These are phyloP conservation scores for Megacollybia marginata DNA, from an alignment of 768 basidiomycete species.

Conservation along the genomic window DNA sequence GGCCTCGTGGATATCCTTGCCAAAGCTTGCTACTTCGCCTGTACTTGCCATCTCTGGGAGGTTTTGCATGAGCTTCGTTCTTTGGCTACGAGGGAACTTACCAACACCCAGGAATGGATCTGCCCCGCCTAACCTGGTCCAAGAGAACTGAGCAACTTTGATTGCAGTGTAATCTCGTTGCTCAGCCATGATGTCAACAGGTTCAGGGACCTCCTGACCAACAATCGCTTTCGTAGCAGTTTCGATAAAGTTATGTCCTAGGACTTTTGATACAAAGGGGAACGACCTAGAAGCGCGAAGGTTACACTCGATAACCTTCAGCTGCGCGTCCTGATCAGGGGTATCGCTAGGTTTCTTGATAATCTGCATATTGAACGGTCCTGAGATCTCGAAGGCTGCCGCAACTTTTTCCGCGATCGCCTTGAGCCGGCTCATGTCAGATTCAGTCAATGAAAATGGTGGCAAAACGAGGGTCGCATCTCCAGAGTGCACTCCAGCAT, in stretches of 20 bases:
- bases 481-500: constrained; percentile 97
- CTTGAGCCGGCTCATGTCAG: constrained; percentile 85
- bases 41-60: constrained; percentile 92
- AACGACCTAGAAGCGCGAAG: constrained; percentile 95
- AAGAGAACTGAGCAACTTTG: constrained; percentile 98
- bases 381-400: constrained; percentile 90
- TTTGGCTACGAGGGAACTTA: constrained; percentile 30
- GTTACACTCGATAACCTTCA: constrained; percentile 99
- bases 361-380: constrained; percentile 99
- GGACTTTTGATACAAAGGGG: constrained; percentile 98
- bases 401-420: constrained; percentile 94
- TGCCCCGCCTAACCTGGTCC: constrained; percentile 93
- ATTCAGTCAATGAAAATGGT: constrained; percentile 70
- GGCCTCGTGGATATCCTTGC: constrained; percentile 88
- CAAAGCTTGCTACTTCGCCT: constrained; percentile 96
- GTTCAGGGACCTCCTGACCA: constrained; percentile 79
- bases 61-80: constrained; percentile 1
- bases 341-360: constrained; percentile 71
- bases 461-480: constrained; percentile 97
- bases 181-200: constrained; percentile 86
- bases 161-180: constrained; percentile 88
- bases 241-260: constrained; percentile 96
- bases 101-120: constrained; percentile 96
- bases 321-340: constrained; percentile 45
- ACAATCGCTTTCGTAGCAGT: constrained; percentile 86